Percentiles rank a stretch among this genome's conserved stretches.
phyloP scores from a whole-genome alignment of 208 protist species.

The Phytomonas serpens region DNA sequence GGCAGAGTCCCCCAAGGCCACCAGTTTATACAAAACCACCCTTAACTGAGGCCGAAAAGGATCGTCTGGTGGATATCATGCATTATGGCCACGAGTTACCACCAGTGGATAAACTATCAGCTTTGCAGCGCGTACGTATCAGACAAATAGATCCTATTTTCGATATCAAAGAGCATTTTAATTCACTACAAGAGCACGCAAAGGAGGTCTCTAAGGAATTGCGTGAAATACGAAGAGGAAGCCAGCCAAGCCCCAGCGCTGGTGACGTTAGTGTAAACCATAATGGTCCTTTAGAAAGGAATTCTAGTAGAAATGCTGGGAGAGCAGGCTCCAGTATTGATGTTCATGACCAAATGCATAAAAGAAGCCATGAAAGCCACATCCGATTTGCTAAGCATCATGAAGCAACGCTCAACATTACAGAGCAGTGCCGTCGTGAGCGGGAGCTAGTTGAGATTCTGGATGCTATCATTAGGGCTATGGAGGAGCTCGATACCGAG shows the following conservation, averaged over 20 bases:
- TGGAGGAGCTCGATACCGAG: constrained; percentile 65
- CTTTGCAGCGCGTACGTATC: constrained; percentile 45
- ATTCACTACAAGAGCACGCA: constrained; percentile 31
- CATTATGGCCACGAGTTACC: constrained; percentile 62
- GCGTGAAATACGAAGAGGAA: constrained; percentile 20
- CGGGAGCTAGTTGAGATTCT: constrained; percentile 40
- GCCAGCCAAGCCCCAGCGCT: constrained; percentile 4
- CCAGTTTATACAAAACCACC: constrained; percentile 33
- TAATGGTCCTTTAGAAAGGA: constrained; percentile 12
- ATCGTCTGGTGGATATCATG: constrained; percentile 73
- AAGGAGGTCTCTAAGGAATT: constrained; percentile 44
- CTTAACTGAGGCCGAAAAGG: constrained; percentile 73
- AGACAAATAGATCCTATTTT: constrained; percentile 35
- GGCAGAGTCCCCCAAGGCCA: constrained; percentile 12
- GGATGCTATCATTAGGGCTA: constrained; percentile 39
- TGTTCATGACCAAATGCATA: constrained; percentile 13
- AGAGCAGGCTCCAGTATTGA: constrained; percentile 4
- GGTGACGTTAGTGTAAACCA: constrained; percentile 3
- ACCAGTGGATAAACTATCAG: constrained; percentile 50
- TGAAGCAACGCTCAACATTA: background rate
- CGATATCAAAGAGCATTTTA: constrained; percentile 59
- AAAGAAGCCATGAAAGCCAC: constrained; percentile 8
- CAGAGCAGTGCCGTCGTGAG: constrained; percentile 45
- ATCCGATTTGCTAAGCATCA: background rate
- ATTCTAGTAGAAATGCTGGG: constrained; percentile 1